Base-by-base conservation (phyloP, 495 filamentous ascomycete species). In the Penicillium simplicissimum region DNA sequence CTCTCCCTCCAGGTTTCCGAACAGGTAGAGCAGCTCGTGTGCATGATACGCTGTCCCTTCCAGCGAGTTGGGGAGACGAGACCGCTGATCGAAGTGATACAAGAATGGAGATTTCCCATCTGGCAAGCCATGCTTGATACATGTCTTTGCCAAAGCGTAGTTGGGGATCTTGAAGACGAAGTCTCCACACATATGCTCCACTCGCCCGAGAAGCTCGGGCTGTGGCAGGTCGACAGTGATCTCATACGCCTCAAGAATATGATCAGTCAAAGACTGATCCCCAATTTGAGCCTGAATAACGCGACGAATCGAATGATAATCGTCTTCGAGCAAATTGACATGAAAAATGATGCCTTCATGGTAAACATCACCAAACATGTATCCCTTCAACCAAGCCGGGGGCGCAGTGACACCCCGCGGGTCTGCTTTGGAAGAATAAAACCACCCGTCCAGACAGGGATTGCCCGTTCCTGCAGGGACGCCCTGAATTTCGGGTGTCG, bases 291-390 rank as follows among this genome's bases (percentile, higher is more conserved):
- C 43, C 21, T 49, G 47, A 6, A 70, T 52, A 15, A 60, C 63
- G 3, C 57, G 33, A 3, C 57, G 64, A 14, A 73, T 62, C 4
- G 56, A 63, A 10, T 64, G 47, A 28, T 67, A 71, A 15, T 60
- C 36, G 2, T 71, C 66, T 4, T 70, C 51, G 13, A 69, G 54
- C 0, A 75, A 54, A 37, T 71, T 74, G 0, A 72, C 33, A 49
- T 72, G 71, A 34, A 74, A 76, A 21, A 76, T 72, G 9, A 74
- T 48, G 11, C 71, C 73, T 57, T 76, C 73, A 58, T 76, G 69
- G 36, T 72, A 72, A 4, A 62, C 67, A 63, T 76, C 73, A 4
- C 71, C 71, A 38, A 72, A 34, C 71, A 72, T 76, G 7, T 61
- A 64, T 3, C 58, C 59, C 21, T 71, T 48, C 45, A 76, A 37